Evolutionary conservation across 768 basidiomycete genomes (phyloP).

Genomic region (Kwoniella dendrophila): DNA sequence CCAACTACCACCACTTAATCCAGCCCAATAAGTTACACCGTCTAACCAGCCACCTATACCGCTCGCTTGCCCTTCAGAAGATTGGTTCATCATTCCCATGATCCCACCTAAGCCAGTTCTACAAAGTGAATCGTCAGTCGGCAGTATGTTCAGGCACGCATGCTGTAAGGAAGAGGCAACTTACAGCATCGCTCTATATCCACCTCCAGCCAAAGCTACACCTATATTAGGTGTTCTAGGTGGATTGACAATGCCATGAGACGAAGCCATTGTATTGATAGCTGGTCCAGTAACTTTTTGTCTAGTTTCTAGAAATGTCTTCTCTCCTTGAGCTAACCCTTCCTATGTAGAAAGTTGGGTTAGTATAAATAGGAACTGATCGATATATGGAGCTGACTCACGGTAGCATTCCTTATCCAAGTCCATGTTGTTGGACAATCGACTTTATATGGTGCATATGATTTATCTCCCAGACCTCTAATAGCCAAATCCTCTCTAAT

Average conservation of each 20-base stretch:
- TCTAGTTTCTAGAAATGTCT: conserved; percentile 34
- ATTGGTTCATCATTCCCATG: conserved; percentile 62
- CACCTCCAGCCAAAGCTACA: conserved; percentile 71
- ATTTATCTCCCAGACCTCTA: conserved; percentile 12
- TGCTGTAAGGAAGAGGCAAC: conserved; percentile 26
- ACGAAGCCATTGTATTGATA: conserved; percentile 32
- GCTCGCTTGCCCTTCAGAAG: conserved; percentile 60
- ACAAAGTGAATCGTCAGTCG: background rate
- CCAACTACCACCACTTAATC: conserved; percentile 59
- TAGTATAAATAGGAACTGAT: background rate
- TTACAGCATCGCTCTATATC: conserved; percentile 68
- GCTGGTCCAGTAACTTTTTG: conserved; percentile 27
- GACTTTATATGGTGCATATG: conserved; percentile 47
- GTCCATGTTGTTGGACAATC: conserved; percentile 43
- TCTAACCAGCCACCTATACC: conserved; percentile 73
- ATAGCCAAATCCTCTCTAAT: conserved; percentile 1
- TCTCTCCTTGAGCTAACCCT: conserved; percentile 35
- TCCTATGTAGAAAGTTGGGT: background rate
- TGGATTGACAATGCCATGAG: conserved; percentile 36
- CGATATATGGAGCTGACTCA: conserved; percentile 13
- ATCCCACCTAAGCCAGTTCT: conserved; percentile 35
- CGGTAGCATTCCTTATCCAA: conserved; percentile 46
- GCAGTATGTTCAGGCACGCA: conserved; percentile 44
- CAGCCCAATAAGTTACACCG: conserved; percentile 70
- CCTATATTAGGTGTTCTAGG: conserved; percentile 44